Percentiles rank a stretch among this genome's conserved stretches.
These are phyloP conservation scores for Aspergillus heteromorphus DNA, from an alignment of 495 filamentous ascomycete genomes.

Conservation along the genomic window DNA sequence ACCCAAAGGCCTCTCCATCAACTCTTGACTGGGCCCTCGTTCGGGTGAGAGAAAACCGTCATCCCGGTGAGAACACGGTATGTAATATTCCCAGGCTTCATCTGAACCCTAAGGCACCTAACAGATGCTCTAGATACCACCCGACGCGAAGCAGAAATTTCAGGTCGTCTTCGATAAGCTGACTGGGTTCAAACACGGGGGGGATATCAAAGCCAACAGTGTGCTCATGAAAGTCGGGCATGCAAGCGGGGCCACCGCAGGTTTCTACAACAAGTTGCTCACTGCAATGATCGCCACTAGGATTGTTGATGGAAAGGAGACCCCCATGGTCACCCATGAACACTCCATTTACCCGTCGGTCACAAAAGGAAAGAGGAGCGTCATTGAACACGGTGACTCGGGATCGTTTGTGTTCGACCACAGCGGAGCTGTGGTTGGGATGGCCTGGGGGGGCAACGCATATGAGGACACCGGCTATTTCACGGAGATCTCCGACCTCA, in stretches of 20 bases:
- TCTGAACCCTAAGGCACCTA: too few relatives aligned
- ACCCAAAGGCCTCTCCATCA: background rate
- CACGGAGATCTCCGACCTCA: background rate
- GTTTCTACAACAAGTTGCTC: background rate
- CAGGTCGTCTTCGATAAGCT: too few relatives aligned
- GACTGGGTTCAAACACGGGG: too few relatives aligned
- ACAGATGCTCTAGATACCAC: too few relatives aligned
- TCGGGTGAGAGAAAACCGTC: background rate
- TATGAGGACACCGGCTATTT: background rate
- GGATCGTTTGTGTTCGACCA: background rate
- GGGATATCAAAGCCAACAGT: too few relatives aligned
- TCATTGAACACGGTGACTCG: background rate
- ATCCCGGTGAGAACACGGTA: background rate
- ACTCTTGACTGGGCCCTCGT: background rate
- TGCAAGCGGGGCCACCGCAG: background rate
- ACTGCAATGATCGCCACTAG: background rate
- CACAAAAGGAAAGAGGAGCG: too few relatives aligned
- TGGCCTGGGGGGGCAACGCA: background rate
- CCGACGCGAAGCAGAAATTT: too few relatives aligned
- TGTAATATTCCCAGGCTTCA: background rate
- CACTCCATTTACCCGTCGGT: background rate
- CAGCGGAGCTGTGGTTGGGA: background rate
- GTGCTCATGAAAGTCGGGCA: background rate
- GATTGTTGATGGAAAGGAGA: background rate
- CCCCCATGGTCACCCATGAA: background rate